phyloP scores from a whole-genome alignment of 148 eudicot species.

The Polygonum aviculare region DNA sequence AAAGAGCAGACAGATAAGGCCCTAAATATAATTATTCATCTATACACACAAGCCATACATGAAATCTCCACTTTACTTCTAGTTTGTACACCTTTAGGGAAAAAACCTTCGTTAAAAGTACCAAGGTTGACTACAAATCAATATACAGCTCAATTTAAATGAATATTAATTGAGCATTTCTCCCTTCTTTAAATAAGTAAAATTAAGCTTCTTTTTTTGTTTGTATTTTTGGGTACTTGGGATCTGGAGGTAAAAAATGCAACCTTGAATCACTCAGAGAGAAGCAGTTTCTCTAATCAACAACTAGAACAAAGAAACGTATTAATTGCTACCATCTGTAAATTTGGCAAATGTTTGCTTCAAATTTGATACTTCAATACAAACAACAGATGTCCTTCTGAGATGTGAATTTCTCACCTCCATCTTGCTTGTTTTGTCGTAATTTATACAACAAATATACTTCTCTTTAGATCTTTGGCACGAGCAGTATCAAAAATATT shows the following conservation, averaged over 20 bases:
- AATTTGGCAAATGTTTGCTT: background rate
- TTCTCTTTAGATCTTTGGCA: background rate
- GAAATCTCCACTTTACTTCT: background rate
- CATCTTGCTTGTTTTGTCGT: background rate
- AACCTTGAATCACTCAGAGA: background rate
- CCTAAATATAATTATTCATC: background rate
- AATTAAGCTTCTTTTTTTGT: background rate
- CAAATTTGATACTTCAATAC: background rate
- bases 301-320: background rate
- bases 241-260: background rate
- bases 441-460: background rate
- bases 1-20: constrained; percentile 5
- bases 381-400: background rate
- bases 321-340: background rate
- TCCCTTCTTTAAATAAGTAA: no score
- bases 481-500: background rate
- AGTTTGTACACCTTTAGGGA: background rate
- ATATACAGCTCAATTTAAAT: background rate
- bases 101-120: background rate
- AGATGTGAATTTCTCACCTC: background rate
- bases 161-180: background rate
- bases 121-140: background rate
- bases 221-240: background rate
- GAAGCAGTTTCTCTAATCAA: background rate
- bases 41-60: background rate